Evolutionary conservation across 2,329 filamentous ascomycete genomes (phyloP), one percentile per base, ranked within the genome.

Genomic region (Trichophyton mentagrophytes): DNA sequence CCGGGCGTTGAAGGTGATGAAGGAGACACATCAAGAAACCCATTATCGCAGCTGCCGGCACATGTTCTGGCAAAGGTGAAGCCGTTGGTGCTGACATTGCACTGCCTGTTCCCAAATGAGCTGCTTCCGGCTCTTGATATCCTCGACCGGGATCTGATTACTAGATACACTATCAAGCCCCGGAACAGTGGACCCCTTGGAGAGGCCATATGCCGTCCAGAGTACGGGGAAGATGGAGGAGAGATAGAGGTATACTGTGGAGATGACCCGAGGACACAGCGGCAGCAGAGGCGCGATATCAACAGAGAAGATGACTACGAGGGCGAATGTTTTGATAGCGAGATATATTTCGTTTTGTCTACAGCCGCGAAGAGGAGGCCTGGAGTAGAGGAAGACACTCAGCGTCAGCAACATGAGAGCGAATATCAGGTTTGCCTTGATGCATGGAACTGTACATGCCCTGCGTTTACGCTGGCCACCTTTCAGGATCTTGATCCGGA

Each of bases 401-500:
- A 38, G 9, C 22, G 51, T 70, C 60, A 64, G 70, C 60, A 61
- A 15, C 7, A 25, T 11, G 33, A n/a, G 22, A 57, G 2, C 25
- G 40, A 40, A 58, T 95, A 96, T 73, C 78, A 88, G 66, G 88
- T 97, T 15, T 82, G 85, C 8, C 79, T 91, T 1, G 67, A 72
- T 0, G 83, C 86, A 1, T 97, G 93, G 93, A 90, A 87, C 72
- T 99, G 93, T 73, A 89, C 84, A 0, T 99, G 93, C 76, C 87
- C 90, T 2, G 85, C 85, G 1, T 97, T 97, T 72, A 81, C 86
- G 0, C 85, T 95, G 64, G 79, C 85, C 20, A 82, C 86, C 1
- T 91, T 90, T 53, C 36, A 59, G 44, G 46, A 60, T 42, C 4
- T 47, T 47, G 40, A 36, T 17, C 33, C 2, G 5, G 40, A 30